Conservation (phyloP, 129 eudicot genomes). For the Flaveria bidentis region DNA sequence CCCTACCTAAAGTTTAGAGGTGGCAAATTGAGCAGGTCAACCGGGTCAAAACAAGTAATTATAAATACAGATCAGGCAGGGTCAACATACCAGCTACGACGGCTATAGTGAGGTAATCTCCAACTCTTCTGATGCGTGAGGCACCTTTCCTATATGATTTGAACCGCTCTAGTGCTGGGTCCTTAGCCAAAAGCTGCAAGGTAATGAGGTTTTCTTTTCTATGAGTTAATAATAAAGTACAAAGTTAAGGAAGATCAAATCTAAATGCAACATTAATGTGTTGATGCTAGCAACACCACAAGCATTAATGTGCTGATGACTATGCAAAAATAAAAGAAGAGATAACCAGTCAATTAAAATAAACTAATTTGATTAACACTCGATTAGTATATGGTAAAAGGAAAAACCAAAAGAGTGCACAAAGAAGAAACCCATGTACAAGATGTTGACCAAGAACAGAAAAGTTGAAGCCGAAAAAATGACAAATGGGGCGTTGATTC, state of each 20-base stretch:
- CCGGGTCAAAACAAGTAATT: background rate
- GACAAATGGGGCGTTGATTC: too few relatives aligned
- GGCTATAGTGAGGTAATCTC: constrained; percentile 74
- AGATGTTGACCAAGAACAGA: too few relatives aligned
- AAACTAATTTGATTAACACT: too few relatives aligned
- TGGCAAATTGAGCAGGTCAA: background rate
- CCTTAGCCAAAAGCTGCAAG: constrained; percentile 81
- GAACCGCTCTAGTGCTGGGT: constrained; percentile 74
- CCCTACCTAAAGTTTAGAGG: background rate
- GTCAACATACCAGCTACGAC: constrained; percentile 73
- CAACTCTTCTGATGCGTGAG: constrained; percentile 54
- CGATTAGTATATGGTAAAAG: too few relatives aligned
- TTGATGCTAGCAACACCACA: too few relatives aligned
- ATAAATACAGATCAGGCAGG: background rate
- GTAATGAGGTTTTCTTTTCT: constrained; percentile 16
- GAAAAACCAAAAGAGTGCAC: too few relatives aligned
- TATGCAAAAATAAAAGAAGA: too few relatives aligned
- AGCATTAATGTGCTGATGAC: too few relatives aligned
- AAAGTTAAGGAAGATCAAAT: background rate
- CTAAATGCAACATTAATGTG: background rate
- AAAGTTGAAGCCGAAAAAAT: too few relatives aligned
- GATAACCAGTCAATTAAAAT: too few relatives aligned
- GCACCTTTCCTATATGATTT: constrained; percentile 74
- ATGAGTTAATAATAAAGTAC: background rate
- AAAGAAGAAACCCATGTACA: too few relatives aligned